Conservation (phyloP, 495 filamentous ascomycete genomes). For the Xylaria acuta region DNA sequence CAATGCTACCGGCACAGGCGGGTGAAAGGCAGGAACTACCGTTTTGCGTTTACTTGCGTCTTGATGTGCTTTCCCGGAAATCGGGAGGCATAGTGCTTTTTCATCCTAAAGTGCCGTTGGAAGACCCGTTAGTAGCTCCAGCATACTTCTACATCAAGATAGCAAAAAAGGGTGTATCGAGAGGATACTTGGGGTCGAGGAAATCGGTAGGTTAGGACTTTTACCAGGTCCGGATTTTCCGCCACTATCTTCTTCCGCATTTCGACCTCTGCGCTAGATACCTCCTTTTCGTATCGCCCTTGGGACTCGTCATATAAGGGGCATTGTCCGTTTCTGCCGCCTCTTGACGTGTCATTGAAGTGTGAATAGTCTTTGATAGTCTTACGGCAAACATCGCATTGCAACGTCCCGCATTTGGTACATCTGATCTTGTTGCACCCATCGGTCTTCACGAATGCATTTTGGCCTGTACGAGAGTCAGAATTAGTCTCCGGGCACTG, state of each 20-base stretch:
- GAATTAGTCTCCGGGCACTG: slow-evolving; percentile 33
- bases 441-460: slow-evolving; percentile 72
- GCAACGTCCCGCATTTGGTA: slow-evolving; percentile 62
- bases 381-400: slow-evolving; percentile 79
- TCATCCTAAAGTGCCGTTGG: slow-evolving; percentile 18
- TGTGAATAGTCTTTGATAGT: slow-evolving; percentile 56
- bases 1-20: background rate
- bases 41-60: background rate
- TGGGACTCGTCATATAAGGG: slow-evolving; percentile 69
- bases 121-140: background rate
- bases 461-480: slow-evolving; percentile 47
- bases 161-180: background rate
- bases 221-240: slow-evolving; percentile 64
- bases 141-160: background rate
- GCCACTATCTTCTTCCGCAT: slow-evolving; percentile 61
- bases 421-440: slow-evolving; percentile 91
- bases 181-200: background rate
- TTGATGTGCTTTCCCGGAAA: background rate
- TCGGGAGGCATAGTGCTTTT: background rate
- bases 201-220: slow-evolving; percentile 14
- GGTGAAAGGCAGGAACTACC: background rate
- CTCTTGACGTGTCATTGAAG: slow-evolving; percentile 55
- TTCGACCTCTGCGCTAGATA: slow-evolving; percentile 66
- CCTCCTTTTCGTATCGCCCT: slow-evolving; percentile 68
- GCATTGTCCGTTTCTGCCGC: slow-evolving; percentile 61